A percentile compares a stretch with the other conserved stretches of the same genome.
These are phyloP conservation scores for Dorcoceras hygrometricum DNA, from an alignment of 257 asterid genomes.

Conservation along the genomic window DNA sequence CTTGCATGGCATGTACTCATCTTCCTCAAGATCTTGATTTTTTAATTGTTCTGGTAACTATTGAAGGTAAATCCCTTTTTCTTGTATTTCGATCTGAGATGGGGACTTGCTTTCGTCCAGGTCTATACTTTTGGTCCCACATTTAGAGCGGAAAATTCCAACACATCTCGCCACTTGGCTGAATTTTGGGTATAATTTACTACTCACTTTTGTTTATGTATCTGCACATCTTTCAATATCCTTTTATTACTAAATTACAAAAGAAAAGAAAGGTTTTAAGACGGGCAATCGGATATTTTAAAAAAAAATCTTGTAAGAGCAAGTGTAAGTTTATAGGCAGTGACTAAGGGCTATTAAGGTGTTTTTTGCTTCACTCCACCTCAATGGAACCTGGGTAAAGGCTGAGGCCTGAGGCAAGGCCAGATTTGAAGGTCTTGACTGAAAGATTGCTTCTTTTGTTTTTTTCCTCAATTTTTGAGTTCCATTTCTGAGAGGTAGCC, in stretches of 20 bases:
- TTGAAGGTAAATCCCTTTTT: slow-evolving; percentile 9
- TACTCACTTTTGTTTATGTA: not conserved
- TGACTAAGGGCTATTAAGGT: no score
- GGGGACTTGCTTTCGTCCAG: slow-evolving; percentile 39
- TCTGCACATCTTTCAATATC: slow-evolving; percentile 6
- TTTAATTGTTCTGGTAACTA: slow-evolving; percentile 18
- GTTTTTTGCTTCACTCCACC: no score
- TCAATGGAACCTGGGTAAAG: no score
- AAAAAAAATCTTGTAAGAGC: no score
- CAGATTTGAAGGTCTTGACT: no score
- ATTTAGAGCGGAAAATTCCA: slow-evolving; percentile 96
- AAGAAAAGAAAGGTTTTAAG: no score
- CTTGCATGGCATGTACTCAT: not conserved
- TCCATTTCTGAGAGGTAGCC: slow-evolving; percentile 5
- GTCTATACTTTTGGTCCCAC: slow-evolving; percentile 99
- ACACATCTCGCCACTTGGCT: slow-evolving; percentile 94
- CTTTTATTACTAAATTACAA: not conserved
- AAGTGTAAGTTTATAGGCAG: no score
- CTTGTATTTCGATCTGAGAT: slow-evolving; percentile 20
- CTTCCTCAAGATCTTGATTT: not conserved
- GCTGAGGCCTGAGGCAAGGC: no score
- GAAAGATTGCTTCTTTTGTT: no score
- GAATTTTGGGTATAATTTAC: slow-evolving; percentile 79
- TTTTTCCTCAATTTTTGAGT: not conserved
- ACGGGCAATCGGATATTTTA: no score